phyloP scores from a whole-genome alignment of 805 yeast species.

The Ogataea populi-albae region DNA sequence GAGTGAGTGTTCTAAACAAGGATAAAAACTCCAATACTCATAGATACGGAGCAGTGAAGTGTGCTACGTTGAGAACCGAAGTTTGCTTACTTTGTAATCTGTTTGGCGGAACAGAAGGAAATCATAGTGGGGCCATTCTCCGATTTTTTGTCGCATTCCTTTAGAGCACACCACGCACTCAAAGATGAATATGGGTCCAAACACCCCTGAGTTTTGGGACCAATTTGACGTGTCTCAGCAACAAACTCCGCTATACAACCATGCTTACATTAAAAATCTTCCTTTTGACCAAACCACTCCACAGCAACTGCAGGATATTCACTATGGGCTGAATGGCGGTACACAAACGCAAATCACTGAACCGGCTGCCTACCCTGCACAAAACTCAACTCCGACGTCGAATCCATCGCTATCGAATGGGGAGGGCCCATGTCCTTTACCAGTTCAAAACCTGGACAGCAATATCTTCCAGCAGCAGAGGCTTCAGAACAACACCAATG shows the following conservation, averaged over 20 bases:
- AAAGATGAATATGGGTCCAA: constrained; percentile 5
- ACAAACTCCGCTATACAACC: constrained; percentile 4
- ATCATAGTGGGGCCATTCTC: too few species aligned
- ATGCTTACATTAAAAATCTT: neutral
- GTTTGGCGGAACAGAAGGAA: too few species aligned
- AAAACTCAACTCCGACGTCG: neutral
- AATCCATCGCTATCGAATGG: neutral
- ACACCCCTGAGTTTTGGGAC: constrained; percentile 7
- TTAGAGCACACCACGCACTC: neutral
- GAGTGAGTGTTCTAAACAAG: too few species aligned
- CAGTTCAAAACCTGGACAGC: constrained; percentile 5
- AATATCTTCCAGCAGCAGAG: constrained; percentile 17
- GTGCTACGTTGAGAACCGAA: too few species aligned
- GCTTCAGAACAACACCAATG: constrained; percentile 8
- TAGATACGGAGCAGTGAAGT: too few species aligned
- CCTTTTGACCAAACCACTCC: neutral
- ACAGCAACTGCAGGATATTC: neutral
- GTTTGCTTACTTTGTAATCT: too few species aligned
- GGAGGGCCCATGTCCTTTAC: neutral
- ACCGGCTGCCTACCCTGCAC: too few species aligned
- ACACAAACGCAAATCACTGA: too few species aligned
- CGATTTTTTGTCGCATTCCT: too few species aligned
- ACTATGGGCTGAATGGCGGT: too few species aligned
- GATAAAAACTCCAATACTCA: too few species aligned
- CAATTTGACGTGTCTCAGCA: constrained; percentile 2